These are phyloP conservation scores for Cornus florida DNA, from an alignment of 148 eudicot species.

Conservation along the genomic window DNA sequence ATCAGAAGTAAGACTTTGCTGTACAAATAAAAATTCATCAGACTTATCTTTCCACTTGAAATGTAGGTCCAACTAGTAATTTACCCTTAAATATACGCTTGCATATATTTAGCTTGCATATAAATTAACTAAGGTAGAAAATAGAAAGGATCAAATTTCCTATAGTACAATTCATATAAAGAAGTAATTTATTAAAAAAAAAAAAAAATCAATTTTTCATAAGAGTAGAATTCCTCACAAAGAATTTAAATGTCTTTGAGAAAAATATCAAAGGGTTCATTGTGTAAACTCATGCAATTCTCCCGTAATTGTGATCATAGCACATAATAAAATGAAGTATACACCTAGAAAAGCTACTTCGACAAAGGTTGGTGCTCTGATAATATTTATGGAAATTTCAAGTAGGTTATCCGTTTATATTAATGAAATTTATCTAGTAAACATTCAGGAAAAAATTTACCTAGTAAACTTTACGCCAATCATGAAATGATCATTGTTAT, in stretches of 20 bases:
- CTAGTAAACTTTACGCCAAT: slow-evolving; percentile 81
- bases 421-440: slow-evolving; percentile 53
- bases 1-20: too few species aligned
- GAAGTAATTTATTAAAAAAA: too few species aligned
- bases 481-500: slow-evolving; percentile 86
- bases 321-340: background rate
- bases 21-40: too few species aligned
- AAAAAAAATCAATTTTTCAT: too few species aligned
- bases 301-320: background rate
- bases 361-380: background rate
- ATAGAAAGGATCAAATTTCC: too few species aligned
- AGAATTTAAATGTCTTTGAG: background rate
- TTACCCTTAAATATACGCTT: too few species aligned
- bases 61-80: too few species aligned
- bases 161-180: too few species aligned
- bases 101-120: too few species aligned
- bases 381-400: background rate
- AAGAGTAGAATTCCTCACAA: background rate
- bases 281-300: background rate
- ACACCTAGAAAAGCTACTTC: background rate
- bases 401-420: background rate
- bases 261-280: background rate
- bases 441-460: slow-evolving; percentile 34
- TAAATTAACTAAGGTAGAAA: too few species aligned
- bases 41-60: too few species aligned